A percentile compares a stretch with the other conserved stretches of the same genome.
phyloP scores from a whole-genome alignment of 331 rosid species.

The Quercus lobata region DNA sequence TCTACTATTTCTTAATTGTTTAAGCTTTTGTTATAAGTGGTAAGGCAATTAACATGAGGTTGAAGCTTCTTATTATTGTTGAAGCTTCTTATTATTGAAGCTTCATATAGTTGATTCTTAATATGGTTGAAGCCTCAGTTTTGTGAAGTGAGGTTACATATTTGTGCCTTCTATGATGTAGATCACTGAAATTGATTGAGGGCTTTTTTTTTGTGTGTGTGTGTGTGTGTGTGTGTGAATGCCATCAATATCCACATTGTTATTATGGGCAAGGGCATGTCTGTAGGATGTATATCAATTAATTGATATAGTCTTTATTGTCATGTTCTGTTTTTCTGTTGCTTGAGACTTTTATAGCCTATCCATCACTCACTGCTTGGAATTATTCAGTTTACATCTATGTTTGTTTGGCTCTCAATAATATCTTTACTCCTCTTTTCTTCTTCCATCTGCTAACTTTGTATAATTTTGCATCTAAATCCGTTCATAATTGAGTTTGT shows the following conservation, averaged over 20 bases:
- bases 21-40: no score
- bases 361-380: background rate
- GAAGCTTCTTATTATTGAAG: background rate
- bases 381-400: conserved; percentile 1
- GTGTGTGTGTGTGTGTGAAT: background rate
- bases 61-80: background rate
- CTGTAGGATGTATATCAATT: background rate
- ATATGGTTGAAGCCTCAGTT: background rate
- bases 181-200: background rate
- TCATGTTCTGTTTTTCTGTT: background rate
- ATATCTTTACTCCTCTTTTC: no score
- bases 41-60: no score
- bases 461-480: no score
- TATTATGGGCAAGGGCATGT: background rate
- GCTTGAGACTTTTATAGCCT: background rate
- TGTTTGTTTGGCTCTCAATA: no score
- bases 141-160: background rate
- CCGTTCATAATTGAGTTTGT: no score
- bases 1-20: no score
- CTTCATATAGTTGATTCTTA: background rate
- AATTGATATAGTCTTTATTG: background rate
- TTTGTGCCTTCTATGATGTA: background rate
- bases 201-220: background rate
- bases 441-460: no score
- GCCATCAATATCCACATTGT: background rate